Evolutionary conservation across 83 land plant species (phyloP), one percentile per base, ranked within the genome.

Genomic region (Picea abies): DNA sequence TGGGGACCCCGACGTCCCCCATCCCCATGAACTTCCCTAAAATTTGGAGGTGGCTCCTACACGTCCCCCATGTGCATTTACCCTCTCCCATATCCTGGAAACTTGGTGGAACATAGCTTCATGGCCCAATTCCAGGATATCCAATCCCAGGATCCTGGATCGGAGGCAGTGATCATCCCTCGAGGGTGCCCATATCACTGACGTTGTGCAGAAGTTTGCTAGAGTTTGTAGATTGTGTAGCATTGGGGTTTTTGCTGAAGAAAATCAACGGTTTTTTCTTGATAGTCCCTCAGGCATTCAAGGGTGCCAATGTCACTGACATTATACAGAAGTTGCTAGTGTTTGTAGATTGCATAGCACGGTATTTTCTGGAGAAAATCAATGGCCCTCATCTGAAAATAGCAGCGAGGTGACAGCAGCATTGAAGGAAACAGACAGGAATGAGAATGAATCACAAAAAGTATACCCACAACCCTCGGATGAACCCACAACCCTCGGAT

Each of bases 391-490:
- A 16, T 49, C 25, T 1, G 68, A 19, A 23, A 58, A 19, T 69
- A 79, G 62, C 78, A 41, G 67, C 25, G 80, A 66, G 11, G 37
- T 25, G 60, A 37, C 52, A 81, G 44, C 64, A 78, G 35, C 52
- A 14, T 72, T 14, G 41, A 79, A 81, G 17, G 39, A 32, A 79
- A 70, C 39, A 29, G 65, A 87, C 65, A 81, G 32, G 23, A 87
- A 87, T 69, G 94, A 90, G 60, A 86, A 79, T 77, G 86, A 76
- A 66, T 86, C 82, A 73, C 92, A 92, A 41, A 93, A 93, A 79
- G 93, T 93, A 19, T 85, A 91, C 64, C 93, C 95, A 60, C 93
- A 90, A 83, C 92, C 89, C 22, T 83, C 86, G 89, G 95, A 90
- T 58, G 83, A 83, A 91, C 64, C 93, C 95, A 60, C 92, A 90